phyloP scores from a whole-genome alignment of 768 basidiomycete genomes.

The Suillus hirtellus region DNA sequence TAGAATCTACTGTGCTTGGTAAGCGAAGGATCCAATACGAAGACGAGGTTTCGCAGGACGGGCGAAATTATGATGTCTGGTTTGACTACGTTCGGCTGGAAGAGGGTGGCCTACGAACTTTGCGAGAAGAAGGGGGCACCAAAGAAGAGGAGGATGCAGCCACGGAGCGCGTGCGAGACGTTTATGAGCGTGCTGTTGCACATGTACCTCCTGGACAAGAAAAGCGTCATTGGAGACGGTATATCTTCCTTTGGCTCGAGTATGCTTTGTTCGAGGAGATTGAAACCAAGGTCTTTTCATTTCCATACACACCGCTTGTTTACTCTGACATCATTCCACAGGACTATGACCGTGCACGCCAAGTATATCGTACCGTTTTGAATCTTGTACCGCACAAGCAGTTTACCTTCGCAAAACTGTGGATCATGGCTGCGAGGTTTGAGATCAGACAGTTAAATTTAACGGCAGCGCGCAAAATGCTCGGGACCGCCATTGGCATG shows the following conservation, averaged over 20 bases:
- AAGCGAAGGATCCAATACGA: constrained; percentile 99
- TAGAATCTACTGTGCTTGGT: constrained; percentile 92
- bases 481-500: constrained; percentile 92
- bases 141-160: constrained; percentile 68
- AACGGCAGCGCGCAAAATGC: constrained; percentile 79
- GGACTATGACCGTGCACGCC: constrained; percentile 84
- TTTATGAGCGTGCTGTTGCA: constrained; percentile 93
- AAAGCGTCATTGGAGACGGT: constrained; percentile 89
- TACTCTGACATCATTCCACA: constrained; percentile 29
- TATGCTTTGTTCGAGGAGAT: constrained; percentile 98
- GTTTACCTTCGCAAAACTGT: constrained; percentile 97
- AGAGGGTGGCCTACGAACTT: constrained; percentile 79
- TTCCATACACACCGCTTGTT: neutral
- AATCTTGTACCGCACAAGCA: constrained; percentile 91
- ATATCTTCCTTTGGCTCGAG: constrained; percentile 91
- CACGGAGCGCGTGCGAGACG: constrained; percentile 74
- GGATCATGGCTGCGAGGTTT: constrained; percentile 91
- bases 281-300: constrained; percentile 73
- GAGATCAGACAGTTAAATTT: constrained; percentile 85
- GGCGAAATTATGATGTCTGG: constrained; percentile 97
- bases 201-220: constrained; percentile 94
- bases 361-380: constrained; percentile 90
- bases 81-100: constrained; percentile 95
- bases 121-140: constrained; percentile 73
- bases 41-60: constrained; percentile 89